Evolutionary conservation across 176 grass and related monocot species (phyloP).

Genomic region (Eleusine indica): DNA sequence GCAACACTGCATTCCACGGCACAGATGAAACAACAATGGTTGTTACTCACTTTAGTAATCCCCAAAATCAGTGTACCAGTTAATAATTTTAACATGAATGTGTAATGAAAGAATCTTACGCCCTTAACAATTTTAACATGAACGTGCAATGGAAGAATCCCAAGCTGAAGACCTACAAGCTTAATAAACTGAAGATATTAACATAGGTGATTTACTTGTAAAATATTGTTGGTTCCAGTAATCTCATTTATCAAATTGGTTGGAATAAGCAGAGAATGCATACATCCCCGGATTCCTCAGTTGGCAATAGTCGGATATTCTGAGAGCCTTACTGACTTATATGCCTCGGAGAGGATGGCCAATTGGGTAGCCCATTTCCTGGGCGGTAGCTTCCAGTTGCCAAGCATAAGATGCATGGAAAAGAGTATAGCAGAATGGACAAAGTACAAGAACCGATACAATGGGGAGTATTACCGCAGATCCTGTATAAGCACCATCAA

Average conservation of each 20-base stretch:
- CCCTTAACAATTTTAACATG: not conserved
- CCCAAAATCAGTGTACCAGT: not conserved
- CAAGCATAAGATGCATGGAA: constrained; percentile 82
- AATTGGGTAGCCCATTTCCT: constrained; percentile 77
- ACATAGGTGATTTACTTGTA: constrained; percentile 15
- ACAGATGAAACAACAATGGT: not conserved
- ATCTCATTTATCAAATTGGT: constrained; percentile 31
- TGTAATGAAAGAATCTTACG: not conserved
- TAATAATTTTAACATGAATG: not conserved
- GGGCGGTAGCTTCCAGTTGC: constrained; percentile 53
- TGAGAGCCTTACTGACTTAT: constrained; percentile 67
- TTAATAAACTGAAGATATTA: constrained; percentile 13
- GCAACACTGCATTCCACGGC: constrained; percentile 20
- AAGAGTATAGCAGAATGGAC: constrained; percentile 67
- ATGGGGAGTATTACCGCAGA: constrained; percentile 50
- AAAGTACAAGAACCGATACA: constrained; percentile 69
- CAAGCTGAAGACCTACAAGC: not conserved
- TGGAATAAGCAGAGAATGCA: constrained; percentile 61
- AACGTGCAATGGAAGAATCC: not conserved
- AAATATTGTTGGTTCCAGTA: not conserved
- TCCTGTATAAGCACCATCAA: constrained; percentile 71
- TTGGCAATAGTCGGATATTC: constrained; percentile 82
- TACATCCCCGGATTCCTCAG: constrained; percentile 77
- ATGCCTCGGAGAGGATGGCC: constrained; percentile 68
- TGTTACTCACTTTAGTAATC: constrained; percentile 6